Evolutionary conservation across 129 eudicot species (phyloP), one percentile per base, ranked within the genome.

Genomic region (Erigeron canadensis): DNA sequence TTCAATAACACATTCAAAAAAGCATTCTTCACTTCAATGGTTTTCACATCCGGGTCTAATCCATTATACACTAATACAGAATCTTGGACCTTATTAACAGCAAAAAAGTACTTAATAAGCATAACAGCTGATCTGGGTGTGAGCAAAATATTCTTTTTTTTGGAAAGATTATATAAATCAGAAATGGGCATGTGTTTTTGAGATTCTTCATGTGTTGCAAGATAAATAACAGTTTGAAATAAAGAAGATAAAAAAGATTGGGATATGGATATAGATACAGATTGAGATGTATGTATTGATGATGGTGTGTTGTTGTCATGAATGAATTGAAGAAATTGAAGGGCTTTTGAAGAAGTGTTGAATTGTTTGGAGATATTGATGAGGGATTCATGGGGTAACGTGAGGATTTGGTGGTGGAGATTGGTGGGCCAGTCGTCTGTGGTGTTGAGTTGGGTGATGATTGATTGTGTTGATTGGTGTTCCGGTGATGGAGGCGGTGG

Each of bases 211-310:
- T 79, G 84, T 60, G 19, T 23, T 8, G 89, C 88, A 5, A 81
- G 88, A 79, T 89, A 87, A 53, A 87, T 45, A 34, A 84, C 75
- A 56, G 88, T 85, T 76, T 92, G 86, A 21, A 92, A 87, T 4
- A 81, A 28, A 39, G 64, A 70, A 46, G 88, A 76, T 54, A 84
- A 28, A 28, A 60, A 70, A 46, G 88, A 76, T 54, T 83, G 64
- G 7, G 67, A 69, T 12, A 28, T 28, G 3, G 15, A 7, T 17
- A 46, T 63, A 59, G 57, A 43, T 16, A 46, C 76, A 11, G 81
- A 53, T 37, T 65, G 10, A 19, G 81, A 75, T 1, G 80, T 23
- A 60, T 40, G 13, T 5, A 41, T 13, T 60, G 43, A 48, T 11
- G 55, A 48, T 48, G 55, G 17, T 15, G 13, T 48, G 5, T 48